Percentiles rank a stretch among this genome's conserved stretches.
Conservation (phyloP, 1,284 basidiomycete species). For the Ceratobasidium sp. region DNA sequence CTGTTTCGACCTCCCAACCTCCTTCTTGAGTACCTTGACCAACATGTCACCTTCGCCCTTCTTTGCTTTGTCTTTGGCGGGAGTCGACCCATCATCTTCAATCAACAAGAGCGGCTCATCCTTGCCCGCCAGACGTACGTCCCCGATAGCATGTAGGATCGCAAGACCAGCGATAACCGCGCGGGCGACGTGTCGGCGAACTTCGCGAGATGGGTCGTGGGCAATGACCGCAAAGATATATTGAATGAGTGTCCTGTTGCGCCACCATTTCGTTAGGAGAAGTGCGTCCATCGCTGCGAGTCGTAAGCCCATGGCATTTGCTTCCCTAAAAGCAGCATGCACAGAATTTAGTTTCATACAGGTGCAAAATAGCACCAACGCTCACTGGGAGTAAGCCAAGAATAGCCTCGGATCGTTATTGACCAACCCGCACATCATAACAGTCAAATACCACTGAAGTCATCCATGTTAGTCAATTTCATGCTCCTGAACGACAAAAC, state of each 20-base stretch:
- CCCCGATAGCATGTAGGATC: constrained; percentile 87
- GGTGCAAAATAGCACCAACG: constrained; percentile 42
- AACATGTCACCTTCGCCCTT: constrained; percentile 82
- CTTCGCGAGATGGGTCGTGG: constrained; percentile 82
- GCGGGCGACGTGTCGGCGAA: constrained; percentile 88
- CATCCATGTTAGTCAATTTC: constrained; percentile 39
- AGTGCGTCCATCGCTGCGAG: constrained; percentile 94
- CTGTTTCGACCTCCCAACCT: constrained; percentile 84
- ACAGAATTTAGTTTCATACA: constrained; percentile 1
- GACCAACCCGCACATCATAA: constrained; percentile 82
- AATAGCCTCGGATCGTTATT: constrained; percentile 85
- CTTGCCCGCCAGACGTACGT: constrained; percentile 80
- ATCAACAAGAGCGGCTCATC: constrained; percentile 80
- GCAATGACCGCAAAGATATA: constrained; percentile 93
- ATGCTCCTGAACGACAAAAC: constrained; percentile 26
- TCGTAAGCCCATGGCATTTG: constrained; percentile 92
- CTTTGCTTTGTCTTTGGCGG: constrained; percentile 76
- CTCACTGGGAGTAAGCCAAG: constrained; percentile 88
- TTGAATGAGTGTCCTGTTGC: constrained; percentile 78
- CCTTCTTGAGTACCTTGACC: constrained; percentile 84
- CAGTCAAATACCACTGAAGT: constrained; percentile 79
- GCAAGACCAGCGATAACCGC: constrained; percentile 89
- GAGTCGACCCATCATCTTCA: constrained; percentile 82
- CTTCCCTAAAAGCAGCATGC: constrained; percentile 68
- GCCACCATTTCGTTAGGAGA: constrained; percentile 90